Conservation (phyloP, 2,329 filamentous ascomycete species). For the Stachybotrys echinatus region DNA sequence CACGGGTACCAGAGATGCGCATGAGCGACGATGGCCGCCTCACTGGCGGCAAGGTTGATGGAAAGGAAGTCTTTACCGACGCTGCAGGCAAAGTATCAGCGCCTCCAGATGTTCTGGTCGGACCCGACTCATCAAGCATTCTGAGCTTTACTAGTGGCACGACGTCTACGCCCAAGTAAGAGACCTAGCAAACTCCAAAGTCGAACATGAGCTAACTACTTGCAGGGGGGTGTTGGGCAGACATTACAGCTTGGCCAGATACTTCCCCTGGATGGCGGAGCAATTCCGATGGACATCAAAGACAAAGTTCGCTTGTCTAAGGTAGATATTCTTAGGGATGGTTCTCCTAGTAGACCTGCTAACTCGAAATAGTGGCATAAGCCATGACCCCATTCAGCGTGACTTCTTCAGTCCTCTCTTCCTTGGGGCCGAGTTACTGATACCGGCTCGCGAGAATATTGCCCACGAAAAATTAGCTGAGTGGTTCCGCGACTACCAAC, state of each 20-base stretch:
- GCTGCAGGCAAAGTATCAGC: slow-evolving; percentile 44
- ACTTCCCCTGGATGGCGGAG: slow-evolving; percentile 90
- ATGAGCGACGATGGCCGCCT: slow-evolving; percentile 68
- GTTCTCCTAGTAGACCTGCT: neutral
- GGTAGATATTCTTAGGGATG: neutral
- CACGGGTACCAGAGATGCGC: slow-evolving; percentile 67
- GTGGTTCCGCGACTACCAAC: slow-evolving; percentile 74
- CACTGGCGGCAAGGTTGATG: slow-evolving; percentile 60
- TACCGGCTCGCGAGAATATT: slow-evolving; percentile 77
- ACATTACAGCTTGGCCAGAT: slow-evolving; percentile 78
- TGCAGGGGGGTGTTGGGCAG: slow-evolving; percentile 79
- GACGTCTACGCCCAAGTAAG: slow-evolving; percentile 23
- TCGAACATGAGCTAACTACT: neutral
- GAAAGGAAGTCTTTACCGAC: slow-evolving; percentile 60
- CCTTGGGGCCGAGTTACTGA: slow-evolving; percentile 71
- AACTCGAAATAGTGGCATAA: slow-evolving; percentile 60
- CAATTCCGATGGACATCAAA: slow-evolving; percentile 67
- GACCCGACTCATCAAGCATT: slow-evolving; percentile 78
- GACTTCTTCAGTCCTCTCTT: slow-evolving; percentile 61
- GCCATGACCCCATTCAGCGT: slow-evolving; percentile 62
- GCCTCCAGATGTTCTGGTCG: slow-evolving; percentile 69
- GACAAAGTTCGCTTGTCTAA: slow-evolving; percentile 76
- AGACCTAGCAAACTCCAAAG: neutral
- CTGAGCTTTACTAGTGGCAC: slow-evolving; percentile 69
- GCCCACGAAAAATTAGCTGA: slow-evolving; percentile 77